Evolutionary conservation across 139 green algal species (phyloP).

Genomic region (Penium margaritaceum): DNA sequence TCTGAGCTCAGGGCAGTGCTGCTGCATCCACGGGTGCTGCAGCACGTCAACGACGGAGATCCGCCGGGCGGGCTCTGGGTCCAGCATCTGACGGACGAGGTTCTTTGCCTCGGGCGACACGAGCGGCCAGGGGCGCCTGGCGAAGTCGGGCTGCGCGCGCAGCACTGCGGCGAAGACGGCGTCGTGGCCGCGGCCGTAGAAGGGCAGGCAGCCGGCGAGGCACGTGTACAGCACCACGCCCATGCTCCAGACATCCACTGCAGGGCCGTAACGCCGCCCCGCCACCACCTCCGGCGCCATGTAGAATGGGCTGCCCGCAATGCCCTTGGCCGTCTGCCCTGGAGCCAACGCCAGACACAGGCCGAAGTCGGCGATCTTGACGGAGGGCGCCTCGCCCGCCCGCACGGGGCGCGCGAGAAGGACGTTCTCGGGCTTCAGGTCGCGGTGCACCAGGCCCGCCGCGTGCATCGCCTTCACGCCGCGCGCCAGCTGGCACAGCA

Average conservation of each 20-base stretch:
- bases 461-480: constrained; percentile 54
- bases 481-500: constrained; percentile 7
- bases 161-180: constrained; percentile 12
- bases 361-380: constrained; percentile 8
- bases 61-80: neutral
- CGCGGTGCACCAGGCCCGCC: constrained; percentile 78
- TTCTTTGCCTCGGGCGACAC: constrained; percentile 17
- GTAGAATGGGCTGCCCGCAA: constrained; percentile 66
- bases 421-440: constrained; percentile 71
- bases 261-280: constrained; percentile 38
- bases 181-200: constrained; percentile 19
- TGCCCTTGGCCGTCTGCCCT: constrained; percentile 56
- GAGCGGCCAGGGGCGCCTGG: neutral
- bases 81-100: constrained; percentile 16
- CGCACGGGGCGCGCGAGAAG: constrained; percentile 43
- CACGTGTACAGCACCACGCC: constrained; percentile 65
- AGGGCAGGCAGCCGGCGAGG: constrained; percentile 34
- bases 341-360: neutral
- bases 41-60: neutral
- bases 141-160: constrained; percentile 12
- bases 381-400: neutral
- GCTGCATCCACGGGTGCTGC: constrained; percentile 15
- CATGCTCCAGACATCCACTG: constrained; percentile 60
- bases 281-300: constrained; percentile 64
- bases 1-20: too few relatives aligned